Base-by-base conservation (phyloP, 306 rosid species). In the Malus sieversii region DNA sequence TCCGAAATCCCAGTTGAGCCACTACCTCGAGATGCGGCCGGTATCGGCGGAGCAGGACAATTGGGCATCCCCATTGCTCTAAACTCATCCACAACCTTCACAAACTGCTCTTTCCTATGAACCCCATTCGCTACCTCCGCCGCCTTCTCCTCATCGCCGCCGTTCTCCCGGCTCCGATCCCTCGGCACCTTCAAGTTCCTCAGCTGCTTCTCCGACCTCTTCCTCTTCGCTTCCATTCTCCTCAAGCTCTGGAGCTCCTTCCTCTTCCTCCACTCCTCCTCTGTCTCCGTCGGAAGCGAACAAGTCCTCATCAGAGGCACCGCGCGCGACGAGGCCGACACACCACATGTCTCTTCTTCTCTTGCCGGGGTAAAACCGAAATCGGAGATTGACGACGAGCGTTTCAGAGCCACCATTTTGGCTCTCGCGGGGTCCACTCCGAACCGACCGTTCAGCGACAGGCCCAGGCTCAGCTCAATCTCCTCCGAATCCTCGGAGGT, bases 381-480 rank as follows among this genome's bases (percentile, higher is more conserved):
- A 72, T 86, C 95, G 0, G 96, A 81, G 66, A 86, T 78, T 1
- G 98, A 93, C 0, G 91, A 66, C 2, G 93, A 85, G 19, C 97
- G 85, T 73, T 71, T 81, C 4, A 81, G 77, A 14, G 76, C 76
- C 14, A 87, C 78, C 78, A 68, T 83, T 74, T 86, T 81, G 20
- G 90, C 87, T 46, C 82, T 82, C 19, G 53, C 53, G 0, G 93
- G 98, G 91, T 93, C 95, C 8, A 85, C 79, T 67, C 98, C 98
- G 7, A 93, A 90, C 61, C 91, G 82, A 48, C 98, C 98, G 29
- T 93, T 90, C 81, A 81, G 57, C 6, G 98, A 93, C n/a, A 93
- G 93, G 6, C 93, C 97, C 0, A 93, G 88, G 66, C 86, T 87
- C 15, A 90, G 81, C 84, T 89, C 97, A 1, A 86, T 38, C 48